Evolutionary conservation across 2,329 filamentous ascomycete species (phyloP).

Genomic region (Pestalotiopsis sp.): DNA sequence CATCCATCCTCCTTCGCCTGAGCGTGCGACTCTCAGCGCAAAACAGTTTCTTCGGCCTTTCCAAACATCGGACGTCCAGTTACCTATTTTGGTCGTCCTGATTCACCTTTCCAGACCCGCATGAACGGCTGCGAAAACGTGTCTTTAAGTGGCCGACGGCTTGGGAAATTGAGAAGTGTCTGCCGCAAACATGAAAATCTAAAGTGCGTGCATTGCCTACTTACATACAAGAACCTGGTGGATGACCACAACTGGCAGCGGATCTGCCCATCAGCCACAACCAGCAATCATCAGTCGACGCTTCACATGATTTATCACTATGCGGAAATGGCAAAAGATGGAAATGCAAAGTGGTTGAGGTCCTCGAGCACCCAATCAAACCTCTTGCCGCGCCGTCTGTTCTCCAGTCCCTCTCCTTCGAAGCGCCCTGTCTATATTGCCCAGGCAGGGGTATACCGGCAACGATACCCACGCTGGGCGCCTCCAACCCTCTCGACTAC

Average conservation of each 20-base stretch:
- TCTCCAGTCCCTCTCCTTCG: not conserved
- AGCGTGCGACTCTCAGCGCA: not conserved
- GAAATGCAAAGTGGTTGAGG: not conserved
- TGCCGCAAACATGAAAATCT: not conserved
- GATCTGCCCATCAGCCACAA: not conserved
- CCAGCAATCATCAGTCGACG: not conserved
- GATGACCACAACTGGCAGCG: not conserved
- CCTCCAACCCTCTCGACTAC: not conserved
- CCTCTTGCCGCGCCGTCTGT: not conserved
- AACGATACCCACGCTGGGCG: not conserved
- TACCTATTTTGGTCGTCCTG: not conserved
- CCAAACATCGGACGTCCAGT: not conserved
- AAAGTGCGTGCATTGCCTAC: not conserved
- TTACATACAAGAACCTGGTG: not conserved
- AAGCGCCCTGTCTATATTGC: conserved; percentile 4
- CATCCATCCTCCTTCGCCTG: not conserved
- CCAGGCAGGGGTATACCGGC: conserved; percentile 12
- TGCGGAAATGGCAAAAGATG: not conserved
- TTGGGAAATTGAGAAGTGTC: not conserved
- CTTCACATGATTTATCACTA: not conserved
- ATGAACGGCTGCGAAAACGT: not conserved
- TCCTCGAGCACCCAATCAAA: not conserved
- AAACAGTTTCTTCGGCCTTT: not conserved
- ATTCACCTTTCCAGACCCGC: not conserved
- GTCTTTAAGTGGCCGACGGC: not conserved